Evolutionary conservation across 495 filamentous ascomycete genomes (phyloP).

Genomic region (Friedmanniomyces endolithicus): DNA sequence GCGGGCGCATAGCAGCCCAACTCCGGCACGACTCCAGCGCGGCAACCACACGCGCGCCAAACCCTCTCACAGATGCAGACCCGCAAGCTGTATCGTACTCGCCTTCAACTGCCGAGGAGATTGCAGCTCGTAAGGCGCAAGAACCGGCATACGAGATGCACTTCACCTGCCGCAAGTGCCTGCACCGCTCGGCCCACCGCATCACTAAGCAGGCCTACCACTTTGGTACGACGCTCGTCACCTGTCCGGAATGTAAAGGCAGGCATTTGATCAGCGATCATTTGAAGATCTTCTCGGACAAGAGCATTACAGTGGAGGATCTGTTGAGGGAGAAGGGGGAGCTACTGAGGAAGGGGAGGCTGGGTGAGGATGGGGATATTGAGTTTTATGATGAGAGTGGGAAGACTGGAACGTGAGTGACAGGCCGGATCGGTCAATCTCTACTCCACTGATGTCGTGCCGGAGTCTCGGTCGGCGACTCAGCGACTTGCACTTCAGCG

Average conservation of each 20-base stretch:
- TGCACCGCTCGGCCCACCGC: slow-evolving; percentile 55
- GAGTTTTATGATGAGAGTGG: slow-evolving; percentile 38
- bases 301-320: slow-evolving; percentile 55
- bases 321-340: slow-evolving; percentile 53
- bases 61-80: slow-evolving; percentile 7
- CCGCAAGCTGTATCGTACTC: not conserved
- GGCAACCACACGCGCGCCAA: not conserved
- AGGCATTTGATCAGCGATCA: slow-evolving; percentile 89
- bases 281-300: slow-evolving; percentile 63
- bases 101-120: not conserved
- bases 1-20: not conserved
- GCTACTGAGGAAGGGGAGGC: slow-evolving; percentile 46
- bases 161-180: slow-evolving; percentile 82
- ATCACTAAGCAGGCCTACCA: slow-evolving; percentile 92
- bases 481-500: too few species aligned
- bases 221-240: slow-evolving; percentile 71
- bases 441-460: too few species aligned
- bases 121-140: slow-evolving; percentile 21
- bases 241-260: slow-evolving; percentile 70
- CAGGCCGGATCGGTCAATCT: not conserved
- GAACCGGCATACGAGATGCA: slow-evolving; percentile 68
- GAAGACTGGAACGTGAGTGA: not conserved
- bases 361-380: slow-evolving; percentile 36
- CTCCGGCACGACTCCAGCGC: slow-evolving; percentile 3
- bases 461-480: too few species aligned